Base-by-base conservation (phyloP, 345 rosid species). In the Citrus medica region DNA sequence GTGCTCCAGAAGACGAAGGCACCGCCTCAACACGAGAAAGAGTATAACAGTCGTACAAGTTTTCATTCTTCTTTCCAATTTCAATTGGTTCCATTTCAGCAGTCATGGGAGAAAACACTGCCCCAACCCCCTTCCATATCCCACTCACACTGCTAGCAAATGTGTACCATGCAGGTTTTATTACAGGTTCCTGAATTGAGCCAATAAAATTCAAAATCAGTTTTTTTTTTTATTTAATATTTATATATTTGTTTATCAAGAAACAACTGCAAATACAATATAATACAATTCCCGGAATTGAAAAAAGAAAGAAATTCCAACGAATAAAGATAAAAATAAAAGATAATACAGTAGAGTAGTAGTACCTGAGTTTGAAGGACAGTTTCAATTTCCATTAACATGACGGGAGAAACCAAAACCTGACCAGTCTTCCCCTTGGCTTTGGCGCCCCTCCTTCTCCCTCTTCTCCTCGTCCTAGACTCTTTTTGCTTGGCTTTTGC, bases 51-150 rank as follows among this genome's bases (percentile, higher is more conserved):
- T 95, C 99, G 61, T 89, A 93, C 27, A 95, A 85, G 83, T 82
- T 63, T 75, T 93, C 94, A 22, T 88, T 82, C 85, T 84, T 90
- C 69, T 69, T 88, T 84, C 98, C 97, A 16, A 90, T 74, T 24
- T 92, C 98, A 74, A 95, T 78, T 1, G 98, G 99, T 69, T 95
- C 99, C 94, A 95, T 92, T 83, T 95, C 91, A 33, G 90, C 96
- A 46, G 93, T 93, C 37, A 87, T 89, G 7, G 98, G 93, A 4
- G 98, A 95, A 79, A 93, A 93, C 24, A 90, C 94, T 22, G 98
- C 99, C 79, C 98, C 98, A 37, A 91, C 94, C 9, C 97, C 98
- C 79, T 95, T 92, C 99, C 99, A 95, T 84, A 91, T 89, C 83
- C 98, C 99, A 81, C 96, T 90, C 10, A 95, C 91, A 84, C 98